These are phyloP conservation scores for Eremomyces bilateralis DNA, from an alignment of 495 filamentous ascomycete genomes.

Conservation along the genomic window DNA sequence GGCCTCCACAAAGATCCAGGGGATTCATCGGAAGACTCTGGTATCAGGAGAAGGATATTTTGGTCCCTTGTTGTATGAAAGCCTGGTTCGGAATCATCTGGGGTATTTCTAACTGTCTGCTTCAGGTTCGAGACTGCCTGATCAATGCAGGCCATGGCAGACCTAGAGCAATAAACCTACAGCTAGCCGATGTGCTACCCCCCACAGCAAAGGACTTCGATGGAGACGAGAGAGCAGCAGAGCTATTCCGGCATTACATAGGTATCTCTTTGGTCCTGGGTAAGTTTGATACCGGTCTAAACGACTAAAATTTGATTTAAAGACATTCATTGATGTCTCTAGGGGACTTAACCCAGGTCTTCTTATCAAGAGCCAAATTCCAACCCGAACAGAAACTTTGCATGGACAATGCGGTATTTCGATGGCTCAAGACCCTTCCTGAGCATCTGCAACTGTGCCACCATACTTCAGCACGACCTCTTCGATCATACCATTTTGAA, in stretches of 20 bases:
- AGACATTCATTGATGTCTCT: no score
- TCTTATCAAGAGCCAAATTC: slow-evolving; percentile 6
- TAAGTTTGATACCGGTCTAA: no score
- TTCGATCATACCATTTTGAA: slow-evolving; percentile 10
- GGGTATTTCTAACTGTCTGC: no score
- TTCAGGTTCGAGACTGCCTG: slow-evolving; percentile 7
- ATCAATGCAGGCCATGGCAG: slow-evolving; percentile 12
- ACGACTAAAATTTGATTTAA: no score
- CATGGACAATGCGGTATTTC: slow-evolving; percentile 7
- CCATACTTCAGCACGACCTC: slow-evolving; percentile 3
- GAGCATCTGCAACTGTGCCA: slow-evolving; percentile 7
- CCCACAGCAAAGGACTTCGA: slow-evolving; percentile 9
- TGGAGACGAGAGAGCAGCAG: slow-evolving; percentile 2
- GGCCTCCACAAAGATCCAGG: slow-evolving; percentile 9
- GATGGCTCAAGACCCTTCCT: slow-evolving; percentile 10
- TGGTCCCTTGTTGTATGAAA: slow-evolving; percentile 8
- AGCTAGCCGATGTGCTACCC: slow-evolving; percentile 7
- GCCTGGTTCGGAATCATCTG: no score
- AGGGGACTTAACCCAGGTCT: slow-evolving; percentile 11
- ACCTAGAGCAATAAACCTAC: slow-evolving; percentile 9
- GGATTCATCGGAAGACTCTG: slow-evolving; percentile 5
- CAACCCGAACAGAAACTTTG: slow-evolving; percentile 6
- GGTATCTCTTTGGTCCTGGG: slow-evolving; percentile 10
- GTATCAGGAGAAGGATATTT: slow-evolving; percentile 8
- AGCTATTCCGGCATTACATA: slow-evolving; percentile 8